Evolutionary conservation across 345 rosid species (phyloP), one percentile per base, ranked within the genome.

Genomic region (Clausena lansium): DNA sequence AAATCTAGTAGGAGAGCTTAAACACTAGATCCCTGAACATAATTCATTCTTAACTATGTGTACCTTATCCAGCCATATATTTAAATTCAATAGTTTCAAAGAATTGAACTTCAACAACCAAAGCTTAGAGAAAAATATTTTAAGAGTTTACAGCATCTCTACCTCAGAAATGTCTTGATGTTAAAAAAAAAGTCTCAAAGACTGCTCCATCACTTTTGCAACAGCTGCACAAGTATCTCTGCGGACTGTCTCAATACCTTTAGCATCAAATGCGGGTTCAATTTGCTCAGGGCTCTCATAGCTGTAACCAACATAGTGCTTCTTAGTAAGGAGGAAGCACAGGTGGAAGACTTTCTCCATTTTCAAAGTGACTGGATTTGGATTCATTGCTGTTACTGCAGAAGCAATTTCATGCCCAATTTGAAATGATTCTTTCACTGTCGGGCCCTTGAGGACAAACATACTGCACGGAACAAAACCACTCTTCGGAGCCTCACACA

Each of bases 301-400:
- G 80, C 98, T 95, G 84, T 93, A 93, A 57, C 99, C 99, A 60
- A 93, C 99, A 81, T 93, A 93, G 2, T 97, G 94, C 82, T 95
- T 95, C 92, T 95, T 95, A 15, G 97, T 92, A 63, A 95, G 94
- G 73, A 95, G 98, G 85, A 95, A 95, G 84, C 97, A 93, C 22
- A 92, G 95, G 36, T 91, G 92, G 78, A 92, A 93, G 47, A 95
- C 99, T 89, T 95, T 95, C 91, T 95, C 99, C 98, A 95, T 83
- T 86, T 93, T 95, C 83, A 95, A 78, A 68, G 92, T 83, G 72
- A 95, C 98, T 30, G 99, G 99, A 82, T 95, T 27, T 76, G 99
- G 98, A 82, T 95, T 95, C 89, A 91, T 90, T 47, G 91, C 96
- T 83, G 91, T 89, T 84, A 95, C 82, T 74, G 91, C 92, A 83